Evolutionary conservation across 805 yeast genomes (phyloP).

Genomic region (Starmerella floricola): DNA sequence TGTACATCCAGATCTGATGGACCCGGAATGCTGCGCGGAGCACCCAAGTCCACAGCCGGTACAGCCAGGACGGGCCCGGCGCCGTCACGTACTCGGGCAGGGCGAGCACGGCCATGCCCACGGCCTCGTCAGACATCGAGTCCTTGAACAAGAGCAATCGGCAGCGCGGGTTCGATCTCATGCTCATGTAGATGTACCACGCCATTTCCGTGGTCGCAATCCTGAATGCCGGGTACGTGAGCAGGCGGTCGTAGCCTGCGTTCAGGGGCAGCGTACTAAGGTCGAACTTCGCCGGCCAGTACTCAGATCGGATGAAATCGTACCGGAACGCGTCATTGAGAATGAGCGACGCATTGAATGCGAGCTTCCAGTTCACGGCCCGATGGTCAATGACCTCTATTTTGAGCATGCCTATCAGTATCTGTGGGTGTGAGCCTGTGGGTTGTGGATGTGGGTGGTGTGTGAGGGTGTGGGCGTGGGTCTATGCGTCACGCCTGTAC

Average conservation of each 20-base stretch:
- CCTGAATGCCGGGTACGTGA: slow-evolving; percentile 4
- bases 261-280: slow-evolving; percentile 2
- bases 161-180: slow-evolving; percentile 6
- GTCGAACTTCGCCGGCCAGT: slow-evolving; percentile 6
- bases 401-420: neutral
- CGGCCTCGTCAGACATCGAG: neutral
- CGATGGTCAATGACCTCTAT: slow-evolving; percentile 1
- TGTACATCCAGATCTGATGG: slow-evolving; percentile 8
- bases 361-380: slow-evolving; percentile 10
- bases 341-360: slow-evolving; percentile 5
- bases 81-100: slow-evolving; percentile 9
- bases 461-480: too few species aligned
- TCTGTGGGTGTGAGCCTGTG: too few species aligned
- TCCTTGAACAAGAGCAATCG: slow-evolving; percentile 2
- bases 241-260: neutral
- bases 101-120: slow-evolving; percentile 4
- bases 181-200: slow-evolving; percentile 1
- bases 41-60: slow-evolving; percentile 1
- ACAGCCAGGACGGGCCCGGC: neutral
- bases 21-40: slow-evolving; percentile 1
- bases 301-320: slow-evolving; percentile 12
- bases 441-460: too few species aligned
- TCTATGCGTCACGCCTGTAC: too few species aligned
- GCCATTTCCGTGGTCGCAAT: slow-evolving; percentile 1
- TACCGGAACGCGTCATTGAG: slow-evolving; percentile 12